A percentile compares a stretch with the other conserved stretches of the same genome.
phyloP scores from a whole-genome alignment of 139 green algal species.

The Picochlorum sp. region DNA sequence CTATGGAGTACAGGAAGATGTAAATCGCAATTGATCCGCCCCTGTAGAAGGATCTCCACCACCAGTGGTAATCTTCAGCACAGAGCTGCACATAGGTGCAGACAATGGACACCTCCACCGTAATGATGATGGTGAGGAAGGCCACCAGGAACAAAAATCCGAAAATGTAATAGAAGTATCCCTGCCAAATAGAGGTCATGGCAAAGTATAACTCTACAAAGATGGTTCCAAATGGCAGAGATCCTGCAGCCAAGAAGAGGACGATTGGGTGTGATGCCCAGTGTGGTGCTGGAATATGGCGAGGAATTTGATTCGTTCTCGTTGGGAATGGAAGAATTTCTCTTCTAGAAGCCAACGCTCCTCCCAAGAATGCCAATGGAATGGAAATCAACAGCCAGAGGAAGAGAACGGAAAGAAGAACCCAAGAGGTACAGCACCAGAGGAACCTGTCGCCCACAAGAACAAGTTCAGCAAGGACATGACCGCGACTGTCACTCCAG shows the following conservation, averaged over 20 bases:
- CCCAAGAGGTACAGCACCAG: conserved; percentile 72
- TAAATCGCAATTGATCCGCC: conserved; percentile 59
- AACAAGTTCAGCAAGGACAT: conserved; percentile 76
- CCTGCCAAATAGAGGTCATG: conserved; percentile 87
- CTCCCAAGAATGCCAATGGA: conserved; percentile 31
- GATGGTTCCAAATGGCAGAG: conserved; percentile 91
- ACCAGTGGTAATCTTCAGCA: conserved; percentile 89
- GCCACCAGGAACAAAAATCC: conserved; percentile 81
- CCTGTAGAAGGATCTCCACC: conserved; percentile 82
- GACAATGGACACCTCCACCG: conserved; percentile 70
- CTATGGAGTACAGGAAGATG: conserved; percentile 42
- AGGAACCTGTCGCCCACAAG: conserved; percentile 64
- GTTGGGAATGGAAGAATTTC: conserved; percentile 51
- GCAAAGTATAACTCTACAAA: conserved; percentile 97
- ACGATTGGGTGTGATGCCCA: conserved; percentile 65
- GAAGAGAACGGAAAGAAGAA: conserved; percentile 81
- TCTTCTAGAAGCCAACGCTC: conserved; percentile 37
- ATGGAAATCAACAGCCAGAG: conserved; percentile 61
- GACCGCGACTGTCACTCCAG: conserved; percentile 67
- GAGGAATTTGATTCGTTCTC: conserved; percentile 91
- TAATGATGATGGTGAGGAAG: conserved; percentile 77
- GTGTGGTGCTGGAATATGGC: conserved; percentile 76
- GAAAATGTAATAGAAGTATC: conserved; percentile 96
- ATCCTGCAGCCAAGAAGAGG: conserved; percentile 75
- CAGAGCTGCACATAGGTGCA: conserved; percentile 85